These are phyloP conservation scores for Biancaea sappan DNA, from an alignment of 306 rosid species.

Conservation along the genomic window DNA sequence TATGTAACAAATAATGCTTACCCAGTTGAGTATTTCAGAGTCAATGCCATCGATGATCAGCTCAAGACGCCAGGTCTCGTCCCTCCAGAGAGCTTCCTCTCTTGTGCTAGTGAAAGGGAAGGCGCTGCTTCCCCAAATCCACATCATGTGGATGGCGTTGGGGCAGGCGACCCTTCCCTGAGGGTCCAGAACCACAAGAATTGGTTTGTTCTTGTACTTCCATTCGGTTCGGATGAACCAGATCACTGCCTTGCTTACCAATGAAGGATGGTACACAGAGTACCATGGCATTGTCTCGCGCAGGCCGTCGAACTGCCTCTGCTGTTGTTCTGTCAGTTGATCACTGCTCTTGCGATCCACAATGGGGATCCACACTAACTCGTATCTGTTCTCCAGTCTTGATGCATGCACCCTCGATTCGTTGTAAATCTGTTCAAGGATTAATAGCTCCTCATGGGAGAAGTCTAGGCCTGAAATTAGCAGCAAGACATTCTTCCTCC, in stretches of 20 bases:
- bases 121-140: slow-evolving; percentile 73
- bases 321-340: slow-evolving; percentile 37
- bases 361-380: slow-evolving; percentile 65
- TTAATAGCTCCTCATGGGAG: slow-evolving; percentile 53
- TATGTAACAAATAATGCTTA: too few species aligned
- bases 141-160: slow-evolving; percentile 79
- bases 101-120: slow-evolving; percentile 62
- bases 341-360: slow-evolving; percentile 40
- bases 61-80: slow-evolving; percentile 66
- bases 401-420: slow-evolving; percentile 53
- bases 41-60: slow-evolving; percentile 61
- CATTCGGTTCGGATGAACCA: slow-evolving; percentile 55
- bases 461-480: slow-evolving; percentile 61
- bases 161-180: slow-evolving; percentile 64
- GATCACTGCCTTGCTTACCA: slow-evolving; percentile 51
- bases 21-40: slow-evolving; percentile 56
- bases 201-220: slow-evolving; percentile 64
- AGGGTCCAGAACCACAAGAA: slow-evolving; percentile 67
- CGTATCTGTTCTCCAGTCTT: slow-evolving; percentile 46
- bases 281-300: slow-evolving; percentile 56
- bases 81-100: slow-evolving; percentile 69
- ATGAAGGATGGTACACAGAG: slow-evolving; percentile 52
- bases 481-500: slow-evolving; percentile 66
- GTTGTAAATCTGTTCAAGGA: slow-evolving; percentile 65
- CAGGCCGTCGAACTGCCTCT: slow-evolving; percentile 44